phyloP scores from a whole-genome alignment of 1,284 basidiomycete genomes.

The Ustilago hordei region DNA sequence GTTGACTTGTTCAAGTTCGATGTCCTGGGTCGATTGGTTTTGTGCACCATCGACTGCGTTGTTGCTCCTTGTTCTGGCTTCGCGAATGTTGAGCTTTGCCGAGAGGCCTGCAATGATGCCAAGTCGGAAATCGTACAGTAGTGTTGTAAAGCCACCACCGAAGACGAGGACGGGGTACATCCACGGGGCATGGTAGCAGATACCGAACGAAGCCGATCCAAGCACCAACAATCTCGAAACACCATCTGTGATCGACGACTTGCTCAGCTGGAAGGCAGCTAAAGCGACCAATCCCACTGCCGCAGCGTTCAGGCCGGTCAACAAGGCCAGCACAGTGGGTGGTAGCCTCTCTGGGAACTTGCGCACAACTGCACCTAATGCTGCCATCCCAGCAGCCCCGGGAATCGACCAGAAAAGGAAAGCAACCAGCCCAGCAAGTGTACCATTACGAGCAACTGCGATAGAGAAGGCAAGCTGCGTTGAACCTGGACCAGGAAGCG shows the following conservation, averaged over 20 bases:
- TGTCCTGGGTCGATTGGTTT: conserved; percentile 23
- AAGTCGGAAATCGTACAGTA: conserved; percentile 67
- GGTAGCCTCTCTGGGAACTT: conserved; percentile 73
- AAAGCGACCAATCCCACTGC: conserved; percentile 75
- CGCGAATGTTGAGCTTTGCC: not conserved
- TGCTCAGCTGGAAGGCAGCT: conserved; percentile 74
- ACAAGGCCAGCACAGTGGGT: conserved; percentile 73
- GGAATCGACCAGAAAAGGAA: conserved; percentile 72
- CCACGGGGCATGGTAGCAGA: conserved; percentile 72
- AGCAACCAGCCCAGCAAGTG: conserved; percentile 69
- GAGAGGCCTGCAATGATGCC: conserved; percentile 12
- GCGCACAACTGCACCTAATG: conserved; percentile 73
- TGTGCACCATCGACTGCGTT: not conserved
- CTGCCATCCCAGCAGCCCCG: conserved; percentile 74
- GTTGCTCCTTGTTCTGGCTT: not conserved
- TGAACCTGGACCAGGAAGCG: conserved; percentile 71
- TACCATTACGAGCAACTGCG: conserved; percentile 69
- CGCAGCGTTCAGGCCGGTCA: conserved; percentile 75
- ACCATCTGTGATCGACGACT: conserved; percentile 73
- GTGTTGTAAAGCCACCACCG: conserved; percentile 66
- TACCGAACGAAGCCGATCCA: conserved; percentile 72
- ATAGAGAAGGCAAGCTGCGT: conserved; percentile 71
- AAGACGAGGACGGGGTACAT: conserved; percentile 71
- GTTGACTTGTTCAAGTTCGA: conserved; percentile 42
- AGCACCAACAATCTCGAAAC: conserved; percentile 73